Base-by-base conservation (phyloP, 441 rosid genomes). In the Omphalea diandra region DNA sequence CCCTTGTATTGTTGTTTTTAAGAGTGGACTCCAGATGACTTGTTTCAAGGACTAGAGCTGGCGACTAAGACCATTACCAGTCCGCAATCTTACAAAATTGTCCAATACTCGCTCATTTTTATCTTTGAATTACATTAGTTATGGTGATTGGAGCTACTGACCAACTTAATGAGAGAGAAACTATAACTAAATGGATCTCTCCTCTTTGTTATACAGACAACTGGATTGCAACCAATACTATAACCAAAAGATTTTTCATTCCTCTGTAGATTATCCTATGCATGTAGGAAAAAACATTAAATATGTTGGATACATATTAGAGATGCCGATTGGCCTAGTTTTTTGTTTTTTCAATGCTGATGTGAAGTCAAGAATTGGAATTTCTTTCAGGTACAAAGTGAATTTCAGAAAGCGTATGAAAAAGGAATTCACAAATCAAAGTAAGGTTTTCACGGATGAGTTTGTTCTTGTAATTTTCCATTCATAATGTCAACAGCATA, bases 371-470 rank as follows among this genome's bases (percentile, higher is more conserved):
- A 68, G 44, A 40, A 32, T 49, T 63, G 35, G 31, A 9, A 59
- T 63, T 69, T 73, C 67, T 75, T 80, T 65, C 88, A 94, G 99
- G 98, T 89, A 63, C 90, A 90, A 80, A 95, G 99, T 83, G 98
- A 92, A 84, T 94, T 94, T 80, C 98, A 89, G 75, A 90, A 90
- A 84, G 94, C 96, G 61, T 92, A 95, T 76, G 97, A 89, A 71
- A 85, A 79, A 72, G 99, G 99, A 62, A 89, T 92, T 75, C 93
- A 76, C 33, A 95, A 90, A 84, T 85, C 94, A 71, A 90, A 88
- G 98, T 95, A 85, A 78, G 86, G 55, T 54, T 50, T 55, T 73
- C 75, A 68, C 69, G 26, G 50, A 73, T 33, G 67, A 54, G 67
- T 71, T 52, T 67, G 22, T 33, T 69, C 17, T 65, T 15, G 59